Conservation (phyloP, 257 asterid genomes). For the Solanum bukasovii region DNA sequence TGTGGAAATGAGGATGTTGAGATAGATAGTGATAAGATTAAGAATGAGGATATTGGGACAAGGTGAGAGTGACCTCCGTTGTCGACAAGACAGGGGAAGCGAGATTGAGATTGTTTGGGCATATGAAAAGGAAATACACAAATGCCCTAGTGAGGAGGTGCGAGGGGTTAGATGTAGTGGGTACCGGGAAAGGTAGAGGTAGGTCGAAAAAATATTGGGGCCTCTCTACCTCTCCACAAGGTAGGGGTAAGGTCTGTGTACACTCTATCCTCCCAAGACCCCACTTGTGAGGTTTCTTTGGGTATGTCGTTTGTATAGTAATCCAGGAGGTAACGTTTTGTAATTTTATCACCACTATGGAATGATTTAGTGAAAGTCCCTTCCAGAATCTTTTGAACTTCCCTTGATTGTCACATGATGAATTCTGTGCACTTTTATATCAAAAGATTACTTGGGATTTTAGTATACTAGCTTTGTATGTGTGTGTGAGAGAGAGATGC, state of each 20-base stretch:
- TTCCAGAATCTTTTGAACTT: neutral
- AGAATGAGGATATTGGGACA: neutral
- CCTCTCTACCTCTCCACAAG: neutral
- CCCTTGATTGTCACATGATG: neutral
- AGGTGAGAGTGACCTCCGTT: neutral
- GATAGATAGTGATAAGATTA: neutral
- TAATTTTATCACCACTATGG: neutral
- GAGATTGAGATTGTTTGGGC: neutral
- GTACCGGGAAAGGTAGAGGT: neutral
- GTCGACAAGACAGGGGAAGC: neutral
- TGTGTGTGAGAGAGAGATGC: neutral
- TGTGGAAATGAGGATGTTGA: neutral
- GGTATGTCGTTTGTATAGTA: neutral
- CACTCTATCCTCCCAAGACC: neutral
- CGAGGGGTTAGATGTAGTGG: neutral
- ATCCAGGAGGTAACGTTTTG: conserved; percentile 46
- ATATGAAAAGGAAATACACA: neutral
- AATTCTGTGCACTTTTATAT: neutral
- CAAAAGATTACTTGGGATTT: neutral
- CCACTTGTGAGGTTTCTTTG: neutral
- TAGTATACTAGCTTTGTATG: neutral
- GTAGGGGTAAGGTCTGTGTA: neutral
- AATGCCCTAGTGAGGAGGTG: neutral
- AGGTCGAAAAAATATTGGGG: neutral
- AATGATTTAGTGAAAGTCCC: neutral